phyloP scores from a whole-genome alignment of 2,329 filamentous ascomycete genomes.

The Penicillium sp. region DNA sequence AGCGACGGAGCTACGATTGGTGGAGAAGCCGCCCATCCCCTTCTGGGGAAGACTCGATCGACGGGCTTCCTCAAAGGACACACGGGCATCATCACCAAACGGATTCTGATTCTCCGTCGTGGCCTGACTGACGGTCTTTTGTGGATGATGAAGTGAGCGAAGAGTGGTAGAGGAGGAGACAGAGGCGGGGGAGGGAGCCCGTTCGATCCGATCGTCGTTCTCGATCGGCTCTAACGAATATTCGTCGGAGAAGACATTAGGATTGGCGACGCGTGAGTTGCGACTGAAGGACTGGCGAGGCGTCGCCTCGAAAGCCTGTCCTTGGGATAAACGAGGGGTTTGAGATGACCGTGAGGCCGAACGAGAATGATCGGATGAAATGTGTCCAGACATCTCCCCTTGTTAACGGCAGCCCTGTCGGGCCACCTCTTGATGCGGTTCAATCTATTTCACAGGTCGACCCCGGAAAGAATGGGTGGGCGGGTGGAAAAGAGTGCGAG shows the following conservation, averaged over 20 bases:
- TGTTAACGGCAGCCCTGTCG: conserved; percentile 39
- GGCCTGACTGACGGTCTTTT: conserved; percentile 25
- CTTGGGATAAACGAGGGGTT: conserved; percentile 25
- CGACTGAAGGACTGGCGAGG: conserved; percentile 34
- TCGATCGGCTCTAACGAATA: conserved; percentile 48
- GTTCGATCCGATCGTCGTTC: conserved; percentile 34
- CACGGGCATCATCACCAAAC: conserved; percentile 38
- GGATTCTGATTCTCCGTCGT: conserved; percentile 35
- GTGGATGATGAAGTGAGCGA: conserved; percentile 28
- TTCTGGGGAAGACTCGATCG: conserved; percentile 42
- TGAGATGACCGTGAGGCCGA: conserved; percentile 36
- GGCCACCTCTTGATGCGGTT: conserved; percentile 35
- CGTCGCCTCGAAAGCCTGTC: conserved; percentile 30
- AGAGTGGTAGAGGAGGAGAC: conserved; percentile 36
- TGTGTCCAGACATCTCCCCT: conserved; percentile 43
- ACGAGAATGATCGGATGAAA: conserved; percentile 39
- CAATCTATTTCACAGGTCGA: conserved; percentile 28
- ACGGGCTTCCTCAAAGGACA: conserved; percentile 35
- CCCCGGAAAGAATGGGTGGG: conserved; percentile 22
- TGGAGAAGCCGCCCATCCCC: conserved; percentile 27
- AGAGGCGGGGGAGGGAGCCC: conserved; percentile 35
- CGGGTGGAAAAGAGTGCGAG: conserved; percentile 2
- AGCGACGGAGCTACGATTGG: conserved; percentile 35
- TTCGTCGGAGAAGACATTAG: conserved; percentile 53
- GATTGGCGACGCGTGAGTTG: conserved; percentile 37